These are phyloP conservation scores for Cercospora berteroae DNA, from an alignment of 2,329 filamentous ascomycete species.

Conservation along the genomic window DNA sequence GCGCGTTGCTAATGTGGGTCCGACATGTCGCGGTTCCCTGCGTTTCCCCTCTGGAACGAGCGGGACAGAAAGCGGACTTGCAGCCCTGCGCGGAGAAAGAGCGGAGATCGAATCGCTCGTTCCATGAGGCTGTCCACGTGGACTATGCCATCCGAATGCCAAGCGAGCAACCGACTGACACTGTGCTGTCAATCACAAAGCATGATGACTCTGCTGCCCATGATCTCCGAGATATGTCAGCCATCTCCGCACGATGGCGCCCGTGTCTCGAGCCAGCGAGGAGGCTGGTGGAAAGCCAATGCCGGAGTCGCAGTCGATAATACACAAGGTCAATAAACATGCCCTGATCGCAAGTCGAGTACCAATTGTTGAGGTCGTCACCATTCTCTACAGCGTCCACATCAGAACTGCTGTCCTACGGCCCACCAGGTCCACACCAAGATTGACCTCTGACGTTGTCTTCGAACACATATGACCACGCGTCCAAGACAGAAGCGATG, in stretches of 20 bases:
- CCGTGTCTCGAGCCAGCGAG: background rate
- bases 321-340: too few species aligned
- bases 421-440: too few species aligned
- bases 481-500: background rate
- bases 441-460: too few species aligned
- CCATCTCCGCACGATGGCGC: background rate
- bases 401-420: too few species aligned
- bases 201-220: background rate
- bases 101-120: background rate
- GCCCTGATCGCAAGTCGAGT: too few species aligned
- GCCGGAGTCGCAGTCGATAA: background rate
- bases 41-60: background rate
- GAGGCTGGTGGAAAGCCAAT: background rate
- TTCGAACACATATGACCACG: background rate
- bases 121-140: background rate
- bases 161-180: too few species aligned
- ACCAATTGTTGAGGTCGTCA: too few species aligned
- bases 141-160: background rate
- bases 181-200: background rate
- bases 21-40: background rate
- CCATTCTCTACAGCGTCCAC: too few species aligned
- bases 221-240: background rate
- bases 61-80: background rate
- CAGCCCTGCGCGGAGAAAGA: background rate
- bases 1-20: background rate